phyloP scores from a whole-genome alignment of 495 filamentous ascomycete genomes.

The Astrocystis sublimbata region DNA sequence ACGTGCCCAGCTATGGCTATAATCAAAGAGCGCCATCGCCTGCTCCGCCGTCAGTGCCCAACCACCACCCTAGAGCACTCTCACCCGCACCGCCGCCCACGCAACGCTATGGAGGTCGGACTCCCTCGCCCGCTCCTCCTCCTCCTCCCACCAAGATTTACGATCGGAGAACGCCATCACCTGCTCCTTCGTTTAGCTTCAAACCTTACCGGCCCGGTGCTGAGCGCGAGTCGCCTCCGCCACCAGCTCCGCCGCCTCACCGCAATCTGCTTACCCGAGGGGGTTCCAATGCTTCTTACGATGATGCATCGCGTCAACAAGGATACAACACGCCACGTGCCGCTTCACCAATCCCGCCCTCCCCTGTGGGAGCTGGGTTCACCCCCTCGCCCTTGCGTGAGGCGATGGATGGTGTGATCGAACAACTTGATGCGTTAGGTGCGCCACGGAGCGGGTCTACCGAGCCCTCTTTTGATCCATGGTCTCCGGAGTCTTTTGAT shows the following conservation, averaged over 20 bases:
- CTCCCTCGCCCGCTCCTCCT: conserved; percentile 38
- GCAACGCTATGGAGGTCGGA: conserved; percentile 27
- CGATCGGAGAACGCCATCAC: conserved; percentile 36
- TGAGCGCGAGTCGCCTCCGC: conserved; percentile 47
- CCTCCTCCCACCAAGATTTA: conserved; percentile 34
- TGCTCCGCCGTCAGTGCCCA: conserved; percentile 47
- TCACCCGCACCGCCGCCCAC: conserved; percentile 49
- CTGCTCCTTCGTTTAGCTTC: conserved; percentile 43
- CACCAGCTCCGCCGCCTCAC: conserved; percentile 58
- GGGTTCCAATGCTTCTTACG: conserved; percentile 35
- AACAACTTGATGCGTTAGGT: conserved; percentile 87
- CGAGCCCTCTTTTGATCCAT: conserved; percentile 67
- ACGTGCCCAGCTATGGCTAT: neutral
- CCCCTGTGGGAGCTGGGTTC: conserved; percentile 63
- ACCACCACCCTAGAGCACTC: conserved; percentile 50
- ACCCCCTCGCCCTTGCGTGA: conserved; percentile 90
- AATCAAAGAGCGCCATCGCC: conserved; percentile 9
- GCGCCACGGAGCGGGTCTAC: conserved; percentile 56
- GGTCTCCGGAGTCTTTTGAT: conserved; percentile 90
- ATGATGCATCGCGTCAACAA: conserved; percentile 28
- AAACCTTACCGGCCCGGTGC: conserved; percentile 43
- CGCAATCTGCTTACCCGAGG: conserved; percentile 37
- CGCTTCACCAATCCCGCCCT: conserved; percentile 60
- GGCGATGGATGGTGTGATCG: conserved; percentile 99
- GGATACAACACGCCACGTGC: conserved; percentile 54